Evolutionary conservation across 345 rosid genomes (phyloP).

Genomic region (Hirschfeldia incana): DNA sequence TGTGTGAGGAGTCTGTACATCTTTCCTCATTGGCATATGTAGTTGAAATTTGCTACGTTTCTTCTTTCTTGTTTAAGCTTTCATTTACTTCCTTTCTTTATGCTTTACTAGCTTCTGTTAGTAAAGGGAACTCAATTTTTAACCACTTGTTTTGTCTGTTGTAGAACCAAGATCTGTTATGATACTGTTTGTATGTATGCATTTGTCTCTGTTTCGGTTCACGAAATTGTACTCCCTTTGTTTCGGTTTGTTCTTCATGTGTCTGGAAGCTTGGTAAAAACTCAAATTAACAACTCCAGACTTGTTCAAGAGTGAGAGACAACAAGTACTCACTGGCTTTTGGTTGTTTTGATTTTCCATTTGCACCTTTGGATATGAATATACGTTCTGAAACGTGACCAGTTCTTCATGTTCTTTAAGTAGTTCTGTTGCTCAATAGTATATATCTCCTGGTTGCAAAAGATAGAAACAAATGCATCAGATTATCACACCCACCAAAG

Average conservation of each 20-base stretch:
- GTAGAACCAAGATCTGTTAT: too few relatives aligned
- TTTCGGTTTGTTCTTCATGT: neutral
- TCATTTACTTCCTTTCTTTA: neutral
- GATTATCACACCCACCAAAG: neutral
- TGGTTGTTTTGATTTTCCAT: conserved; percentile 15
- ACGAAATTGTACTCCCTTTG: neutral
- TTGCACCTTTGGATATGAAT: neutral
- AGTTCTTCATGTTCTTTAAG: neutral
- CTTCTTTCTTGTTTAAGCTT: too few relatives aligned
- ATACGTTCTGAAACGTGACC: too few relatives aligned
- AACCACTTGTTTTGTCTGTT: neutral
- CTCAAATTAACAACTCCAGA: conserved; percentile 10
- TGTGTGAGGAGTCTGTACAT: too few relatives aligned
- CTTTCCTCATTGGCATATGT: too few relatives aligned
- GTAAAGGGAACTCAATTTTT: neutral
- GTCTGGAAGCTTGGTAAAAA: neutral
- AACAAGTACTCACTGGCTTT: conserved; percentile 3
- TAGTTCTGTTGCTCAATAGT: neutral
- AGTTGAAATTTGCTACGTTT: too few relatives aligned
- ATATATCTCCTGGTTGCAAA: neutral
- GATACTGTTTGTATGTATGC: too few relatives aligned
- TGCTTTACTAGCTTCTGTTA: neutral
- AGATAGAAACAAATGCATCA: neutral
- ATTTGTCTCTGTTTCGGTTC: neutral
- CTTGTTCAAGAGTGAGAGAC: neutral